These are phyloP conservation scores for Botryotinia convoluta DNA, from an alignment of 2,329 filamentous ascomycete species.

Conservation along the genomic window DNA sequence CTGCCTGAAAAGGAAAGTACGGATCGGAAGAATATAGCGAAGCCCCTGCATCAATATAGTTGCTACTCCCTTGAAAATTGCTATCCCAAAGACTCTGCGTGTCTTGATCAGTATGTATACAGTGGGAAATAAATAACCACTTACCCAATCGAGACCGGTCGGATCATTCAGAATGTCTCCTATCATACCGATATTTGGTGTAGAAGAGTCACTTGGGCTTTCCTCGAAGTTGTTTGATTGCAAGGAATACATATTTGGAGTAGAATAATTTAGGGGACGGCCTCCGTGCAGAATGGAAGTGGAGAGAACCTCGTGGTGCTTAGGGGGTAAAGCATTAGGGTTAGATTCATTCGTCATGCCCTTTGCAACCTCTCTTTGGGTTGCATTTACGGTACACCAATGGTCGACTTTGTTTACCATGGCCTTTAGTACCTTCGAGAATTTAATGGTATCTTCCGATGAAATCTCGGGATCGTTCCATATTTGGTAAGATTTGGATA, in stretches of 20 bases:
- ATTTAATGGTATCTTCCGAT: conserved; percentile 30
- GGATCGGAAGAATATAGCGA: neutral
- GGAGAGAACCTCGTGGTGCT: neutral
- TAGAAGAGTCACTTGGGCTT: neutral
- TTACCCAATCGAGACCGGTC: conserved; percentile 16
- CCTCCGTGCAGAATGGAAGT: neutral
- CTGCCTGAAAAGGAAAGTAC: conserved; percentile 15
- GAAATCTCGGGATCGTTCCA: conserved; percentile 24
- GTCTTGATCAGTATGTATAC: neutral
- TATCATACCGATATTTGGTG: conserved; percentile 5
- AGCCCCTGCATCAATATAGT: neutral
- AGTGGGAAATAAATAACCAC: neutral
- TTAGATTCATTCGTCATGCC: neutral
- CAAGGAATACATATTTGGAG: neutral
- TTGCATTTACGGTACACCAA: neutral
- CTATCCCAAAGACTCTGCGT: conserved; percentile 20
- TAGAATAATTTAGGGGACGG: neutral
- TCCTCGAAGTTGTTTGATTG: neutral
- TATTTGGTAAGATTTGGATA: conserved; percentile 28
- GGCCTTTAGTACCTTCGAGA: conserved; percentile 24
- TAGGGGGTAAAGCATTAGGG: neutral
- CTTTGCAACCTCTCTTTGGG: neutral
- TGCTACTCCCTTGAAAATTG: conserved; percentile 9
- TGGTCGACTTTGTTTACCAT: conserved; percentile 28
- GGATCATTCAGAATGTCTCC: conserved; percentile 10